Conservation (phyloP, 2,329 filamentous ascomycete species). For the Sporothrix brunneoviolacea region DNA sequence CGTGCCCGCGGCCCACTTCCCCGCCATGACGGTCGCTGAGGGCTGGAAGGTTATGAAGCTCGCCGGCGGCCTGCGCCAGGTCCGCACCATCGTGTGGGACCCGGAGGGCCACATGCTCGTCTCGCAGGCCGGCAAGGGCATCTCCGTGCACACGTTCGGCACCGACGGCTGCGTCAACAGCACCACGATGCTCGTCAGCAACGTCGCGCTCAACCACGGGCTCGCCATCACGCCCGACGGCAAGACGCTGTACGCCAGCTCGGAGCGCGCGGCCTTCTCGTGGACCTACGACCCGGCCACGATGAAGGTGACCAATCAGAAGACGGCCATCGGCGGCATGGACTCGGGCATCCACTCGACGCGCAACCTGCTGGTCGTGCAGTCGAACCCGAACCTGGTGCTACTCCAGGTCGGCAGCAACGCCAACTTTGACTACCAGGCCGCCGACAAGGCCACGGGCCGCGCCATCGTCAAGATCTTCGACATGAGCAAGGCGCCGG, state of each 20-base stretch:
- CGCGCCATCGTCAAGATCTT: constrained; percentile 38
- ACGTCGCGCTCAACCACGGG: constrained; percentile 33
- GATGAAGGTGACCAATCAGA: constrained; percentile 38
- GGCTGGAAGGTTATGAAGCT: constrained; percentile 36
- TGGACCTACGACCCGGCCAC: constrained; percentile 50
- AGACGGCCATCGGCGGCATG: constrained; percentile 33
- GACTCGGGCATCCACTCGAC: constrained; percentile 34
- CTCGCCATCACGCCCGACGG: constrained; percentile 34
- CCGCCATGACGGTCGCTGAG: constrained; percentile 25
- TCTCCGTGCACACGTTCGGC: constrained; percentile 35
- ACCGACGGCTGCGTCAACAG: constrained; percentile 34
- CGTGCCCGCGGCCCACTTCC: constrained; percentile 27
- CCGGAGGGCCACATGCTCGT: constrained; percentile 32
- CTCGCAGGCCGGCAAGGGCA: constrained; percentile 29
- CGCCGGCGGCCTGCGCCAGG: constrained; percentile 29
- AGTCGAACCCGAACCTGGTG: constrained; percentile 30
- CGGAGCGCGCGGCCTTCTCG: constrained; percentile 39
- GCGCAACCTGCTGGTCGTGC: constrained; percentile 31
- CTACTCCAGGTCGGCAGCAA: constrained; percentile 34
- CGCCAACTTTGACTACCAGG: constrained; percentile 32
- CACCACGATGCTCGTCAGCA: constrained; percentile 30
- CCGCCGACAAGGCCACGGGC: constrained; percentile 28
- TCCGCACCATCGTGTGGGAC: constrained; percentile 32
- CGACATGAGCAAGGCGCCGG: constrained; percentile 30
- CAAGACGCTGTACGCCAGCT: constrained; percentile 33